A percentile compares a stretch with the other conserved stretches of the same genome.
These are phyloP conservation scores for Citropsis articulata DNA, from an alignment of 345 rosid species.

Conservation along the genomic window DNA sequence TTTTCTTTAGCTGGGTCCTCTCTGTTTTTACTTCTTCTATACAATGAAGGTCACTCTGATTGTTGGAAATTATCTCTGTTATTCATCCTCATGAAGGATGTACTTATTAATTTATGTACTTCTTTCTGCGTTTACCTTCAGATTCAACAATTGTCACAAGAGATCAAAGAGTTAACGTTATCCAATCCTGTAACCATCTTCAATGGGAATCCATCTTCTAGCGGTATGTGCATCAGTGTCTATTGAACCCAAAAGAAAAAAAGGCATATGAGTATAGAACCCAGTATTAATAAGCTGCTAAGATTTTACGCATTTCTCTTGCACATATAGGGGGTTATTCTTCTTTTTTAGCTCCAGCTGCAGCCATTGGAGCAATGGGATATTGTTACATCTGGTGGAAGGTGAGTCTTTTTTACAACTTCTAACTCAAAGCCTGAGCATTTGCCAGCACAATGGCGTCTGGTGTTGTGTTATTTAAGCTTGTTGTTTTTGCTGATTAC, in stretches of 20 bases:
- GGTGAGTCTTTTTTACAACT: constrained; percentile 36
- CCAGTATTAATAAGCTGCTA: background rate
- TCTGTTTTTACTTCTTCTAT: background rate
- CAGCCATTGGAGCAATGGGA: constrained; percentile 92
- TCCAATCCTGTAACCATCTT: constrained; percentile 71
- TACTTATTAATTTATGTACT: constrained; percentile 5
- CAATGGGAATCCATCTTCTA: constrained; percentile 58
- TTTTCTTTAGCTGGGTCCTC: background rate
- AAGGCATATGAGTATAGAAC: background rate
- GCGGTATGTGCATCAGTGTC: constrained; percentile 29
- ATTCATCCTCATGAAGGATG: background rate
- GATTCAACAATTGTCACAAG: constrained; percentile 83
- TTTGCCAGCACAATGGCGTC: background rate
- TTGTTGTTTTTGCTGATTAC: background rate
- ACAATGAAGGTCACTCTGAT: background rate
- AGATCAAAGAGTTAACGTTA: constrained; percentile 76
- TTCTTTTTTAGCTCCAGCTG: constrained; percentile 86
- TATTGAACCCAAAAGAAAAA: background rate
- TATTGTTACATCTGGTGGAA: constrained; percentile 98
- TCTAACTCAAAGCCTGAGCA: constrained; percentile 6
- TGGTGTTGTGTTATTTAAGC: constrained; percentile 7
- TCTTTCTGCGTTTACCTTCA: constrained; percentile 21
- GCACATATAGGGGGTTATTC: constrained; percentile 49
- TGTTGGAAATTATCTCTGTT: background rate
- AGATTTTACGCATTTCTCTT: constrained; percentile 8